Percentiles rank a stretch among this genome's conserved stretches.
Conservation (phyloP, 129 eudicot genomes). For the Centella asiatica region DNA sequence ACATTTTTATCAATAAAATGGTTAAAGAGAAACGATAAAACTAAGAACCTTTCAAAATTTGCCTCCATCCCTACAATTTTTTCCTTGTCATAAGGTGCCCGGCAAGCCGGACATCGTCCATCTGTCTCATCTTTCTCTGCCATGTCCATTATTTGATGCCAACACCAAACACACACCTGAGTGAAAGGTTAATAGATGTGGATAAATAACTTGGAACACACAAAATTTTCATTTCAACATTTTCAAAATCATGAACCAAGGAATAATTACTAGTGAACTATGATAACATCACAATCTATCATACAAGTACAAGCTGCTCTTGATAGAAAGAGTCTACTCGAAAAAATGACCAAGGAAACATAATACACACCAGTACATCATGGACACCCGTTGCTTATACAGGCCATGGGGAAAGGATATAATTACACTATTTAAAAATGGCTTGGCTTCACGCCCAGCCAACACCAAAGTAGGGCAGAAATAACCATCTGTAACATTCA, state of each 20-base stretch:
- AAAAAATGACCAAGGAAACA: too few relatives aligned
- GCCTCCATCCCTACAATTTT: slow-evolving; percentile 67
- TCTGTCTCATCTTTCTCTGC: slow-evolving; percentile 82
- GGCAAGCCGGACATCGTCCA: slow-evolving; percentile 89
- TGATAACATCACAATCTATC: background rate
- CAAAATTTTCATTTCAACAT: background rate
- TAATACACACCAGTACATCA: too few relatives aligned
- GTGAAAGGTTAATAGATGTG: background rate
- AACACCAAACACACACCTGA: slow-evolving; percentile 92
- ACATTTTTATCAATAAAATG: background rate
- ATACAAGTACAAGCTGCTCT: background rate
- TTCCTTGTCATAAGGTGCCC: slow-evolving; percentile 70
- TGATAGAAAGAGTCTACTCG: too few relatives aligned
- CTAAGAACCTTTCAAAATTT: slow-evolving; percentile 56
- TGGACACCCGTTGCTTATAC: too few relatives aligned
- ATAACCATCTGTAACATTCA: too few relatives aligned
- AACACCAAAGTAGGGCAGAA: too few relatives aligned
- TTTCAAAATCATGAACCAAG: background rate
- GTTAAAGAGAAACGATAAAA: slow-evolving; percentile 2
- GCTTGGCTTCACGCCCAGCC: too few relatives aligned
- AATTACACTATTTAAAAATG: too few relatives aligned
- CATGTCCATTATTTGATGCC: slow-evolving; percentile 94
- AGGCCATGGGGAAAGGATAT: too few relatives aligned
- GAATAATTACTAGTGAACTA: background rate
- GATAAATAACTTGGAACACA: background rate